A percentile compares a stretch with the other conserved stretches of the same genome.
phyloP scores from a whole-genome alignment of 2,329 filamentous ascomycete genomes.

The Mycosphaerelloides madeirae region DNA sequence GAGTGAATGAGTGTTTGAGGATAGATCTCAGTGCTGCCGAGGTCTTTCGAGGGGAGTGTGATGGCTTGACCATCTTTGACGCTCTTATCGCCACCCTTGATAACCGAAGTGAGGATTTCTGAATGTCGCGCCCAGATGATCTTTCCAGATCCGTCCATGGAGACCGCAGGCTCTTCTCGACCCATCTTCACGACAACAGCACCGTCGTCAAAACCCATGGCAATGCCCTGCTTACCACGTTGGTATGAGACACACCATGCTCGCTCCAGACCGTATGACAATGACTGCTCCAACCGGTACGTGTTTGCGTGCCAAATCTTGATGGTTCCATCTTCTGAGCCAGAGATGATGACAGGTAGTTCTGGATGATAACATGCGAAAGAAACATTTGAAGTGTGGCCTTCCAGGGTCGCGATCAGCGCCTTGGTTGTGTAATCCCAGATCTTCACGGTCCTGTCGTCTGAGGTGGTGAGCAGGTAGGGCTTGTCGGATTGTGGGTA shows the following conservation, averaged over 20 bases:
- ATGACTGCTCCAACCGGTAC: slow-evolving; percentile 88
- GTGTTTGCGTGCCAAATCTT: slow-evolving; percentile 99
- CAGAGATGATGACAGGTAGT: slow-evolving; percentile 92
- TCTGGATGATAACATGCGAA: slow-evolving; percentile 98
- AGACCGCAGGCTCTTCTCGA: slow-evolving; percentile 92
- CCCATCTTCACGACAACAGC: slow-evolving; percentile 98
- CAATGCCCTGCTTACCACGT: slow-evolving; percentile 87
- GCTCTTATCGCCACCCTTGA: slow-evolving; percentile 80
- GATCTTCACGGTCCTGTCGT: slow-evolving; percentile 94
- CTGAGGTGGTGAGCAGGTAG: slow-evolving; percentile 92
- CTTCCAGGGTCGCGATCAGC: slow-evolving; percentile 90
- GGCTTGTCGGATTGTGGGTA: slow-evolving; percentile 65
- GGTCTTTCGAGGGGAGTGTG: slow-evolving; percentile 82
- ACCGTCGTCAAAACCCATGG: slow-evolving; percentile 95
- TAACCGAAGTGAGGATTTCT: slow-evolving; percentile 89
- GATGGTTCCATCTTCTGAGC: slow-evolving; percentile 93
- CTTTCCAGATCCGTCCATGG: slow-evolving; percentile 95
- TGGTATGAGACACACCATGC: slow-evolving; percentile 98
- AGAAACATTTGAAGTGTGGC: slow-evolving; percentile 95
- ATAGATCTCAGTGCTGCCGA: slow-evolving; percentile 94
- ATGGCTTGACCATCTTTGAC: slow-evolving; percentile 88
- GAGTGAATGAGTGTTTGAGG: slow-evolving; percentile 92
- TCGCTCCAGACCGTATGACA: slow-evolving; percentile 92
- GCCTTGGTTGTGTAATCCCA: slow-evolving; percentile 99
- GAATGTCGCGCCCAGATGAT: slow-evolving; percentile 94